phyloP scores from a whole-genome alignment of 2,329 filamentous ascomycete species.

The Lachnellula hyalina region DNA sequence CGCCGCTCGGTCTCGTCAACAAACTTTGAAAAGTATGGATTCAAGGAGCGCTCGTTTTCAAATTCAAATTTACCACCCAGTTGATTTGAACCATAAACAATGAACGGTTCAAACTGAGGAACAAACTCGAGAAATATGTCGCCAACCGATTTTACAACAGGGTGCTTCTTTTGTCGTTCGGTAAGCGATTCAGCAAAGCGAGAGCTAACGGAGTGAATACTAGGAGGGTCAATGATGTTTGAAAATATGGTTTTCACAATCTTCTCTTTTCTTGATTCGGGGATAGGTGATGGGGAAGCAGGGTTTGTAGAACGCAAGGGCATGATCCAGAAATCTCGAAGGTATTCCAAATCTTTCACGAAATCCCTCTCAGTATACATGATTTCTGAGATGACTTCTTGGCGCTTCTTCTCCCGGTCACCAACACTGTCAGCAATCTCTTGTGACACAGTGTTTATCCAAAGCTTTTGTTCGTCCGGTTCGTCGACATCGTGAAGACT shows the following conservation, averaged over 20 bases:
- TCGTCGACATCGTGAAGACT: constrained; percentile 84
- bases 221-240: constrained; percentile 79
- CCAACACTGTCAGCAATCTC: constrained; percentile 86
- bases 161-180: constrained; percentile 80
- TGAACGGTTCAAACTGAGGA: constrained; percentile 91
- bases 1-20: constrained; percentile 94
- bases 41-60: constrained; percentile 87
- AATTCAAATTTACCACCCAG: constrained; percentile 97
- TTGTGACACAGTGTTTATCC: constrained; percentile 98
- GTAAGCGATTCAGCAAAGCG: constrained; percentile 84
- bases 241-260: constrained; percentile 94
- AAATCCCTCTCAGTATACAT: constrained; percentile 99
- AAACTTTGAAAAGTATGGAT: constrained; percentile 80
- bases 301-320: constrained; percentile 71
- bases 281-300: constrained; percentile 70
- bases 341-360: constrained; percentile 96
- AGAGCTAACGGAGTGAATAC: constrained; percentile 85
- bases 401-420: constrained; percentile 92
- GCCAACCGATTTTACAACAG: constrained; percentile 82
- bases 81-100: constrained; percentile 92
- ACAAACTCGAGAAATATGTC: constrained; percentile 93
- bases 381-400: constrained; percentile 96
- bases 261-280: constrained; percentile 77
- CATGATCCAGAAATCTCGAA: constrained; percentile 97
- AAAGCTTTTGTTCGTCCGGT: constrained; percentile 93